phyloP scores from a whole-genome alignment of 176 grass and related monocot genomes.

The Cymbopogon citratus region DNA sequence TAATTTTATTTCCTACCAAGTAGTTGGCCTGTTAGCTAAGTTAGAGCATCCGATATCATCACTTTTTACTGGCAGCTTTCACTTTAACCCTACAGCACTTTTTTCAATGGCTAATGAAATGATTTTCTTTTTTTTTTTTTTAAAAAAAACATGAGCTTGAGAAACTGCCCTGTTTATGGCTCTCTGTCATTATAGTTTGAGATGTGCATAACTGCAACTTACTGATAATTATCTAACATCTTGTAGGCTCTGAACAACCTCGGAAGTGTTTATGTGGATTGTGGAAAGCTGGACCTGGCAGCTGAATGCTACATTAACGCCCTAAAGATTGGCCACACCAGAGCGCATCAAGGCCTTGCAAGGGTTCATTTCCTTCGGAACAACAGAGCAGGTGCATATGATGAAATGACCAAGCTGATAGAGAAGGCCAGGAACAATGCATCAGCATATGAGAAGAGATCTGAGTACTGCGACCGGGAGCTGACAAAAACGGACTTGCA shows the following conservation, averaged over 20 bases:
- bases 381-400: slow-evolving; percentile 65
- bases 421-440: slow-evolving; percentile 96
- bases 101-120: neutral
- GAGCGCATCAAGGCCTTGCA: slow-evolving; percentile 94
- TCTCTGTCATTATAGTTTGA: slow-evolving; percentile 1
- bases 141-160: neutral
- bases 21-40: slow-evolving; percentile 1
- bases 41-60: slow-evolving; percentile 20
- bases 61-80: neutral
- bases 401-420: slow-evolving; percentile 97
- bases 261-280: slow-evolving; percentile 98
- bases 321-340: slow-evolving; percentile 89
- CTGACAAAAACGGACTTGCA: slow-evolving; percentile 76
- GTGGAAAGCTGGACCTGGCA: slow-evolving; percentile 82
- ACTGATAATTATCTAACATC: slow-evolving; percentile 16
- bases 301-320: slow-evolving; percentile 91
- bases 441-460: slow-evolving; percentile 97
- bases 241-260: slow-evolving; percentile 97
- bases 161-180: neutral
- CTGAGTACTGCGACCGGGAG: slow-evolving; percentile 87
- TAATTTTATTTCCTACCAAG: slow-evolving; percentile 18
- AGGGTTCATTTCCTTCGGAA: slow-evolving; percentile 88
- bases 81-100: neutral
- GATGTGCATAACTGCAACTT: slow-evolving; percentile 10
- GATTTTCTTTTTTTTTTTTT: neutral